Base-by-base conservation (phyloP, 202 grass and related monocot genomes). In the Panicum hallii region DNA sequence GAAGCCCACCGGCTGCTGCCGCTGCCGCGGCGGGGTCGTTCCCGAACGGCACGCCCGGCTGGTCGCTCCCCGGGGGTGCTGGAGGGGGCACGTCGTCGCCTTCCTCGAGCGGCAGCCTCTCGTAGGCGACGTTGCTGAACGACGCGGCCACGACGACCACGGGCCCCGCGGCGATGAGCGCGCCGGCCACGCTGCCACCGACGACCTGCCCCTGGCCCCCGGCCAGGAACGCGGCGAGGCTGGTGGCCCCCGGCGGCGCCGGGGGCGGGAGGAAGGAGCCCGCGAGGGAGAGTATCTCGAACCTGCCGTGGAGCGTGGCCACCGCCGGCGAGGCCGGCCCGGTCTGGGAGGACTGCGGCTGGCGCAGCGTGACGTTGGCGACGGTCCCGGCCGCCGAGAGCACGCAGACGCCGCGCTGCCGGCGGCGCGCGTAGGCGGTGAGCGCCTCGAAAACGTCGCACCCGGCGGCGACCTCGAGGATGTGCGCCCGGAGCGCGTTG, bases 51-150 rank as follows among this genome's bases (percentile, higher is more conserved):
- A 75, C 47, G 3, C 89, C 87, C 5, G 47, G 76, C 46, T 79
- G 89, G 38, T 82, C 89, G 70, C 55, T 77, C 26, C 74, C 75
- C 28, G 58, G 67, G 1, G 67, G 82, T 12, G 77, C 83, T 11
- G 78, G 93, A 34, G 79, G 90, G 43, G 79, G 71, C 62, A 87
- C 84, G 13, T 99, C 97, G 34, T 97, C 91, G 34, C 75, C 87
- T 16, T 98, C 96, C 19, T 98, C 89, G 20, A 99, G 91, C 5
- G 97, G 97, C 68, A 99, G 84, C 79, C 97, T 88, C 85, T 99
- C 97, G 83, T 99, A 99, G 0, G 93, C 97, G 36, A 99, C 97
- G 97, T 99, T 99, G 82, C 93, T 96, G 87, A 99, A 99, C 11
- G 97, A 99, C 10, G 97, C 91, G 0, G 90, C 93, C 14, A 99